Evolutionary conservation across 177 flowering plant genomes (phyloP).

Genomic region (Vitis hybrid): DNA sequence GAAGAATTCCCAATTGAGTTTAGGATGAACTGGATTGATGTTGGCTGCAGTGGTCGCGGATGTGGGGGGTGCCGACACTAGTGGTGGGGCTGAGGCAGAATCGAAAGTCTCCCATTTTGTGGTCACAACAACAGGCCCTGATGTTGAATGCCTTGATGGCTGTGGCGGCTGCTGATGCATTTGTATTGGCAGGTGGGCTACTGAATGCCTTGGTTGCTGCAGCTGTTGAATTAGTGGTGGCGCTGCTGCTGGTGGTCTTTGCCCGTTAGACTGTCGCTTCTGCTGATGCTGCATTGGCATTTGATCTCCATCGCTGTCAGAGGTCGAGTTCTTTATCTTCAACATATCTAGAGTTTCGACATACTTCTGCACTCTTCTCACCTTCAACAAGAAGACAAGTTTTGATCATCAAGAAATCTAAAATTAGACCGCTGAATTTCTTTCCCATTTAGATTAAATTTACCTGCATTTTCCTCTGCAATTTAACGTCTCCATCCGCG

Average conservation of each 20-base stretch:
- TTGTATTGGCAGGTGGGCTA: constrained; percentile 15
- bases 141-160: constrained; percentile 25
- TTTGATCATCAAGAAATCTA: not conserved
- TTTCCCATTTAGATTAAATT: not conserved
- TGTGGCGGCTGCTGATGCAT: constrained; percentile 14
- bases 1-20: constrained; percentile 79
- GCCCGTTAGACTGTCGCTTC: constrained; percentile 29
- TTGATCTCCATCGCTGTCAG: constrained; percentile 26
- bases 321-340: constrained; percentile 57
- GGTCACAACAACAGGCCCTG: constrained; percentile 63
- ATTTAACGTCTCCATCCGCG: constrained; percentile 82
- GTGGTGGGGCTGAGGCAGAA: constrained; percentile 39
- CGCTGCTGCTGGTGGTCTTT: not conserved
- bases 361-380: constrained; percentile 78
- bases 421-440: not conserved
- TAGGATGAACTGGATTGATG: constrained; percentile 31
- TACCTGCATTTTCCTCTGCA: constrained; percentile 95
- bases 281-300: constrained; percentile 21
- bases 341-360: constrained; percentile 75
- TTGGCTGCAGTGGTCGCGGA: constrained; percentile 32
- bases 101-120: constrained; percentile 97
- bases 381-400: constrained; percentile 36
- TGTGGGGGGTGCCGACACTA: constrained; percentile 29
- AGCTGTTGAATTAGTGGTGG: constrained; percentile 7
- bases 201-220: constrained; percentile 19